phyloP scores from a whole-genome alignment of 345 rosid species.

The Citrus reticulata region DNA sequence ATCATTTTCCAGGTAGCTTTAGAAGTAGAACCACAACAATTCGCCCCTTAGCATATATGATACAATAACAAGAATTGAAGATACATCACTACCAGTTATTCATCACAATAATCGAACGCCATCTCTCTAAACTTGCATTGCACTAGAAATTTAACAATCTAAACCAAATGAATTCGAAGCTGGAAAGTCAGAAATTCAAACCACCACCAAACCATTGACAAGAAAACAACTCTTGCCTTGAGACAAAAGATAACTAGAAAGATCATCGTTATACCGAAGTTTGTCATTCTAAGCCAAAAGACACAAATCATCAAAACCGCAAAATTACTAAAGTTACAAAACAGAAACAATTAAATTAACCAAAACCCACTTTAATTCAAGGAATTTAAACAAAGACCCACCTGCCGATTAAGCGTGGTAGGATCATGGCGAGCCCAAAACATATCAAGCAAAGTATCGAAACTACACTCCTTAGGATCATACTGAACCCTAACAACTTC shows the following conservation, averaged over 20 bases:
- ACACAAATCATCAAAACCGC: not conserved
- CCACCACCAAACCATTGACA: not conserved
- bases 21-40: not conserved
- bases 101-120: not conserved
- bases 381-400: constrained; percentile 18
- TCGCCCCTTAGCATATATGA: not conserved
- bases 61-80: not conserved
- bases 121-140: not conserved
- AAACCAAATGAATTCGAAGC: not conserved
- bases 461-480: constrained; percentile 75
- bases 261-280: not conserved
- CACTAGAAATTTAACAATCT: not conserved
- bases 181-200: not conserved
- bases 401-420: constrained; percentile 92
- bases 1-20: not conserved
- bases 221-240: not conserved
- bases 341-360: not conserved
- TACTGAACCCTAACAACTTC: constrained; percentile 91
- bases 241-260: not conserved
- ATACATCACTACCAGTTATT: not conserved
- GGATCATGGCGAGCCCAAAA: constrained; percentile 97
- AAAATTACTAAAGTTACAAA: not conserved
- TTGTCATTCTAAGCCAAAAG: not conserved
- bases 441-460: constrained; percentile 59
- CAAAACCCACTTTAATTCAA: not conserved